Evolutionary conservation across 805 yeast species (phyloP), one percentile per base, ranked within the genome.

Genomic region (Pichia sporocuriosa): DNA sequence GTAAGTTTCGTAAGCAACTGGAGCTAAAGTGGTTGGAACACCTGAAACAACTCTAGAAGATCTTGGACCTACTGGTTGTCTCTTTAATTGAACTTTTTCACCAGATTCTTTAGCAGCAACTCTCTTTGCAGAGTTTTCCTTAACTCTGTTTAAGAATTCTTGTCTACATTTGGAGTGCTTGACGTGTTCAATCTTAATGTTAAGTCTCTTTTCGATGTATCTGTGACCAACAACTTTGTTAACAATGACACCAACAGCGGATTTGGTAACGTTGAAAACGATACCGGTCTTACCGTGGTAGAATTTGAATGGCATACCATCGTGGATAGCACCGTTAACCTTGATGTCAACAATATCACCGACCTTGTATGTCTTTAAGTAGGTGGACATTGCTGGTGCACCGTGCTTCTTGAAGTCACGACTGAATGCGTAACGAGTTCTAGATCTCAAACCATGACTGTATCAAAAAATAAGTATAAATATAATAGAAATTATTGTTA

Each of bases 231-330:
- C 97, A 71, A 89, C 81, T 84, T 93, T 93, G 94, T 93, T 84
- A 70, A 93, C 72, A 66, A 93, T 86, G 62, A 93, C 93, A 84
- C 98, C 98, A 57, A 93, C 97, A 55, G 98, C 77, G 53, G 95
- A 75, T 81, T 86, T 93, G 84, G 98, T 90, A 60, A 93, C 94
- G 82, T 93, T 93, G 95, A 81, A 93, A 57, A 93, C 81, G 62
- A 93, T 86, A 83, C 98, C 98, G 58, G 98, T 93, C 83, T 89
- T 93, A 76, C 98, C 98, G 81, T 93, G 97, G 96, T 93, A 93
- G 84, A 79, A 89, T 80, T 93, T 93, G 88, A 87, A 96, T 72
- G 98, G 98, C 96, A 93, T 87, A 86, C 97, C 97, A 84, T 90
- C 89, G 72, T 93, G 97, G 80, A 89, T 79, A 59, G 98, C 79